Conservation (phyloP, 169 alveolate species). For the Plasmodium relictum region DNA sequence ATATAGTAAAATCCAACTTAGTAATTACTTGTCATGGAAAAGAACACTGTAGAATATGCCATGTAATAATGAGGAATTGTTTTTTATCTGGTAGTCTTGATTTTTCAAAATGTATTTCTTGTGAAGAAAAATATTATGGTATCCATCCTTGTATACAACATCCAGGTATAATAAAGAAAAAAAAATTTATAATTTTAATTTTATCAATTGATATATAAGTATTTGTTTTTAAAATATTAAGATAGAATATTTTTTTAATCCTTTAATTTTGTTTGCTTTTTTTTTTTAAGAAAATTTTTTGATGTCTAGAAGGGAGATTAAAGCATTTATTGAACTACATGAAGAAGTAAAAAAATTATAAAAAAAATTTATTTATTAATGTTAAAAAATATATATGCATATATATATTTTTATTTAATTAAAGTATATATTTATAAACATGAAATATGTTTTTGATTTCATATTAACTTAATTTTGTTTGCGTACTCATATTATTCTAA, state of each 20-base stretch:
- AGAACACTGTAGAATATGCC: conserved; percentile 50
- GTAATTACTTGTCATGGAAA: conserved; percentile 40
- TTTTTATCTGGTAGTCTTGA: conserved; percentile 56
- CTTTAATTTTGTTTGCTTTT: too few species aligned
- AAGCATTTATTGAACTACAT: conserved; percentile 31
- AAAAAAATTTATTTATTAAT: neutral
- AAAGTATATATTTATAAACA: neutral
- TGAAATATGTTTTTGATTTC: neutral
- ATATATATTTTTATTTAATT: neutral
- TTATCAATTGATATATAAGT: too few species aligned
- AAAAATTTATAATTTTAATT: neutral
- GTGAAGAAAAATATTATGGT: conserved; percentile 41
- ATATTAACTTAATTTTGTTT: neutral
- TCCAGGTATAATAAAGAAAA: neutral
- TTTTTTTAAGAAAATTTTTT: conserved; percentile 23
- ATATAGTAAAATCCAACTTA: conserved; percentile 36
- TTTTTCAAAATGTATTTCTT: conserved; percentile 30
- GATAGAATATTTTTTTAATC: too few species aligned
- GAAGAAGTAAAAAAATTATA: conserved; percentile 25
- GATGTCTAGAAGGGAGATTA: conserved; percentile 4
- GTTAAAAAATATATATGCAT: neutral
- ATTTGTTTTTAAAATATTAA: too few species aligned
- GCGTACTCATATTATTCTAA: neutral
- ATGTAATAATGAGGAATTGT: conserved; percentile 39
- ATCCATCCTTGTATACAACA: conserved; percentile 20